A percentile compares a stretch with the other conserved stretches of the same genome.
These are phyloP conservation scores for Solidago caesia DNA, from an alignment of 129 eudicot species.

Conservation along the genomic window DNA sequence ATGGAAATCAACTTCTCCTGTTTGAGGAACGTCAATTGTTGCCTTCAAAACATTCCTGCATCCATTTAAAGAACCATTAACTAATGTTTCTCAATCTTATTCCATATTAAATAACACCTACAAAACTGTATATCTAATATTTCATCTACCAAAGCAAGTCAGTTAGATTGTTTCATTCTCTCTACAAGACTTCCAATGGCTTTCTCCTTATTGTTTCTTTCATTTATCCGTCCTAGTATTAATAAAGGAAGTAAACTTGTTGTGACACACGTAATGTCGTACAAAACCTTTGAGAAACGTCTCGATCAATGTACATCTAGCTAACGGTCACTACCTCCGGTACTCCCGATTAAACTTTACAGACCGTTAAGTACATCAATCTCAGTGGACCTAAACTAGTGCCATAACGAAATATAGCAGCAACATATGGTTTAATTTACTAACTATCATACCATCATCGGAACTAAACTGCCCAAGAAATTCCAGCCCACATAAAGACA, in stretches of 20 bases:
- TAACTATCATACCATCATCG: slow-evolving; percentile 5
- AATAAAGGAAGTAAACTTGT: neutral
- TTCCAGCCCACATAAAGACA: slow-evolving; percentile 17
- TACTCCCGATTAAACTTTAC: neutral
- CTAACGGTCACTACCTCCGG: neutral
- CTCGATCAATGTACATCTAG: slow-evolving; percentile 1
- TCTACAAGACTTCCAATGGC: too few species aligned
- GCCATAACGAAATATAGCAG: neutral
- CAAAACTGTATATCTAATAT: neutral
- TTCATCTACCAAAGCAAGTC: neutral
- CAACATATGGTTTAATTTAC: too few species aligned
- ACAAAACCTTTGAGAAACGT: slow-evolving; percentile 5
- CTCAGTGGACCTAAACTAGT: neutral
- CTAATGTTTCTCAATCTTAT: neutral
- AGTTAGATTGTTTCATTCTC: neutral
- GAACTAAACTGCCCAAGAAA: slow-evolving; percentile 4
- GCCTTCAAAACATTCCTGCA: slow-evolving; percentile 95
- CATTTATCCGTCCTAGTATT: neutral
- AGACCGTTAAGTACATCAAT: slow-evolving; percentile 7
- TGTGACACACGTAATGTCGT: neutral
- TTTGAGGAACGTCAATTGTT: slow-evolving; percentile 80
- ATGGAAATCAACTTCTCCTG: slow-evolving; percentile 77
- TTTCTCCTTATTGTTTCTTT: slow-evolving; percentile 4
- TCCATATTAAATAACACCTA: neutral
- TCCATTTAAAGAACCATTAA: slow-evolving; percentile 10